Conservation (phyloP, 352 stramenopile genomes). For the Phytopythium ostracodes region DNA sequence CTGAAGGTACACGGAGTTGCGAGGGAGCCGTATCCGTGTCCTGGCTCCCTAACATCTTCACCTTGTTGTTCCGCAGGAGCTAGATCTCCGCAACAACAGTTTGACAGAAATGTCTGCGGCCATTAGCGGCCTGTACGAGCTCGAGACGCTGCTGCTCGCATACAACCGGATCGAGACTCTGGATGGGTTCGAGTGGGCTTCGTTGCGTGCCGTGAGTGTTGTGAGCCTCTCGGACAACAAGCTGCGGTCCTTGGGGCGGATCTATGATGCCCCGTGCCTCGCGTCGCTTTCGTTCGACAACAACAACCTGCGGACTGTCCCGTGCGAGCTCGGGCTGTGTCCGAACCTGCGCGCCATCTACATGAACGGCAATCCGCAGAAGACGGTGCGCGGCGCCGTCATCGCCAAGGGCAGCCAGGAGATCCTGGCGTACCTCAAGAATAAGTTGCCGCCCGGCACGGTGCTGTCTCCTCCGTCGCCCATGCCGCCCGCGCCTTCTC, state of each 20-base stretch:
- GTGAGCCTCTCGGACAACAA: constrained; percentile 79
- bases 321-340: constrained; percentile 62
- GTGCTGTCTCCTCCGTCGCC: constrained; percentile 13
- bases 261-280: constrained; percentile 58
- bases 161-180: constrained; percentile 77
- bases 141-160: constrained; percentile 65
- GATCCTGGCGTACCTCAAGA: constrained; percentile 76
- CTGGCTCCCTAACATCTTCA: background rate
- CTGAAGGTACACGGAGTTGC: constrained; percentile 42
- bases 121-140: constrained; percentile 26
- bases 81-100: constrained; percentile 74
- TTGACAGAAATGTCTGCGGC: constrained; percentile 35
- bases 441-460: constrained; percentile 55
- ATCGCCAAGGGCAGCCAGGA: constrained; percentile 75
- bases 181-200: constrained; percentile 52
- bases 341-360: constrained; percentile 62
- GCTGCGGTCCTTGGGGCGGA: constrained; percentile 50
- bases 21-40: no score
- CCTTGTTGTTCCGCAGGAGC: constrained; percentile 29
- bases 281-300: constrained; percentile 81
- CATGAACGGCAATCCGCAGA: constrained; percentile 85
- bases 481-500: background rate
- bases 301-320: constrained; percentile 69
- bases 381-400: constrained; percentile 62
- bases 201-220: constrained; percentile 42